Conservation (phyloP, 2,329 filamentous ascomycete genomes). For the Aspergillus ochraceus region DNA sequence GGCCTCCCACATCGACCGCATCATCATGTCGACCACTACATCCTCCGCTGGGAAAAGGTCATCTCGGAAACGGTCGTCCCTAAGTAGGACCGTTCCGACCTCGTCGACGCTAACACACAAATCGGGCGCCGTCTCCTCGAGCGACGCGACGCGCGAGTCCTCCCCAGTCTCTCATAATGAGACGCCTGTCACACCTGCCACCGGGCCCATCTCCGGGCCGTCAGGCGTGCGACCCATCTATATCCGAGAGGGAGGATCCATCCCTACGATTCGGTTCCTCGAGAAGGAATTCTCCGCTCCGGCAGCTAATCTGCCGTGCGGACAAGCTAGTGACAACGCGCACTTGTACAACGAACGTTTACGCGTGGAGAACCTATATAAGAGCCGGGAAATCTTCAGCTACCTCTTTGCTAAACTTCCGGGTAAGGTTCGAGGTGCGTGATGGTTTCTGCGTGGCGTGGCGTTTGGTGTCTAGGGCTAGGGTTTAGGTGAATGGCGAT, state of each 20-base stretch:
- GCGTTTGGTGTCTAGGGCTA: not conserved
- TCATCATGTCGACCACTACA: conserved; percentile 40
- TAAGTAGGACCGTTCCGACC: conserved; percentile 32
- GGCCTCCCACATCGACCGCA: conserved; percentile 40
- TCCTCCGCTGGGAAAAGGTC: conserved; percentile 31
- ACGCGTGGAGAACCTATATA: conserved; percentile 80
- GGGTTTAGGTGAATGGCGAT: not conserved
- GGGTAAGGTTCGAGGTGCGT: conserved; percentile 18
- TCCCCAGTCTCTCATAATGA: conserved; percentile 1
- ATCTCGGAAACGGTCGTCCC: conserved; percentile 27
- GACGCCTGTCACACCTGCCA: conserved; percentile 1
- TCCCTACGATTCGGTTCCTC: conserved; percentile 88
- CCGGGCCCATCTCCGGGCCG: not conserved
- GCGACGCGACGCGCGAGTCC: not conserved
- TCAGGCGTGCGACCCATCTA: conserved; percentile 64
- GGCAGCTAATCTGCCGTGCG: conserved; percentile 89
- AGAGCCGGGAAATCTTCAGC: conserved; percentile 88
- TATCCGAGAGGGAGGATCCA: conserved; percentile 92
- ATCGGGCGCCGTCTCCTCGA: conserved; percentile 10
- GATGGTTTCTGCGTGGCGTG: not conserved
- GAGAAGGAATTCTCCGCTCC: conserved; percentile 93
- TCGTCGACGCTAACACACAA: conserved; percentile 42
- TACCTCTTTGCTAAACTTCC: conserved; percentile 74
- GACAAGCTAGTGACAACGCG: conserved; percentile 88
- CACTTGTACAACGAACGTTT: conserved; percentile 96